phyloP scores from a whole-genome alignment of 257 asterid genomes.

The Thymus quinquecostatus region DNA sequence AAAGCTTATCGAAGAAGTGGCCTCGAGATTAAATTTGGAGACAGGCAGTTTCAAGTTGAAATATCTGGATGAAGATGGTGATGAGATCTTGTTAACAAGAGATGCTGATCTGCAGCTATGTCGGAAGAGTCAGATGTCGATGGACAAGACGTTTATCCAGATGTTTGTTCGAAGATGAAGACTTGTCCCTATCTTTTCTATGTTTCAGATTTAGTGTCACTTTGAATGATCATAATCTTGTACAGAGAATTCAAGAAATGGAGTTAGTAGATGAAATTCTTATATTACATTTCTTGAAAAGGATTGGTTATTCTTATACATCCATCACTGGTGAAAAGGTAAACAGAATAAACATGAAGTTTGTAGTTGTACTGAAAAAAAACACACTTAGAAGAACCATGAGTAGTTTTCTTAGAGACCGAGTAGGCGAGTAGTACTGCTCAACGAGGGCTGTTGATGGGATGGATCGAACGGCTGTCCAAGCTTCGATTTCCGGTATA shows the following conservation, averaged over 20 bases:
- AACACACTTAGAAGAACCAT: too few relatives aligned
- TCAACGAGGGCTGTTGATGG: slow-evolving; percentile 26
- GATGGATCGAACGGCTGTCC: slow-evolving; percentile 34
- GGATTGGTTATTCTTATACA: too few relatives aligned
- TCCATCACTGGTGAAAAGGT: neutral
- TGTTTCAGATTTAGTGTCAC: too few relatives aligned
- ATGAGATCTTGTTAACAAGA: slow-evolving; percentile 15
- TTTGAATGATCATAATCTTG: too few relatives aligned
- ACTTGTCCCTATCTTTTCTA: too few relatives aligned
- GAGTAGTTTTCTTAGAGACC: too few relatives aligned
- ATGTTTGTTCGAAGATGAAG: too few relatives aligned
- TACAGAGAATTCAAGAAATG: too few relatives aligned
- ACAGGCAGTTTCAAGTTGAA: slow-evolving; percentile 25
- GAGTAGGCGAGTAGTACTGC: too few relatives aligned
- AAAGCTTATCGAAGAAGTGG: slow-evolving; percentile 28
- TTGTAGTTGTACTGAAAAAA: neutral
- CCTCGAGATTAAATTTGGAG: slow-evolving; percentile 21
- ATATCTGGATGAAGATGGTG: slow-evolving; percentile 33
- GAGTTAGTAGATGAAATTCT: neutral
- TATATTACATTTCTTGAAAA: too few relatives aligned
- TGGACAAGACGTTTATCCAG: too few relatives aligned
- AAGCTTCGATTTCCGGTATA: slow-evolving; percentile 21
- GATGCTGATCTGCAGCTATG: slow-evolving; percentile 27
- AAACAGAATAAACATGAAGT: neutral
- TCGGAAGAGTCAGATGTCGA: neutral